Evolutionary conservation across 371 early-diverging fungal genomes (phyloP), one percentile per base, ranked within the genome.

Genomic region (Entomophthora muscae): DNA sequence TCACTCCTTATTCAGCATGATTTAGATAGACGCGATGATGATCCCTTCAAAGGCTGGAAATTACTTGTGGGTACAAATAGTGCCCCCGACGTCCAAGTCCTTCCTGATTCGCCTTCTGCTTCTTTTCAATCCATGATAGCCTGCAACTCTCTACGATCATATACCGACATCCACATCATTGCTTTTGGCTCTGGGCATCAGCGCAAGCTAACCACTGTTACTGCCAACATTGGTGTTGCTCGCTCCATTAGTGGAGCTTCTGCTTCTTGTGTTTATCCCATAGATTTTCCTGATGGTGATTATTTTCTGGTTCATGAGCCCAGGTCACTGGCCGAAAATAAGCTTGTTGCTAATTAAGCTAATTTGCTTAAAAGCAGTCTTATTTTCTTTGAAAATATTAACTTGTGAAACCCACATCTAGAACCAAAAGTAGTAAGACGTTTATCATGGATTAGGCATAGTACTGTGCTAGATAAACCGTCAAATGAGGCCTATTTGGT

Each of bases 211-310:
- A 24, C 56, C 56, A 55, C 56, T 24, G 28, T 55, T 17, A 55
- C 56, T 12, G 56, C 56, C 12, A 55, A 55, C n/a, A 26, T 27
- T 26, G 22, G 56, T 12, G 28, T 55, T 55, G 28, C 56, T 26
- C 22, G 56, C 12, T 42, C 10, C n/a, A 55, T 27, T 55, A 24
- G 17, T 22, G n/a, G 12, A 12, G 28, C 56, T 55, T 24, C 24
- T 24, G 55, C 55, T 55, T 55, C 27, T 3, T 26, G 7, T 24
- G 55, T 5, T 55, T 10, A 55, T 24, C 10, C 24, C 10, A n/a
- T n/a, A n/a, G n/a, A 55, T 10, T 55, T 55, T 24, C 56, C 56
- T 55, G 56, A 55, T 55, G 28, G 24, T 55, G 28, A 55, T 55
- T 55, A 24, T 55, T 24, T 55, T 55, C 28, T 55, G n/a, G 3